Conservation (phyloP, 2,329 filamentous ascomycete genomes). For the Neonectria sp. region DNA sequence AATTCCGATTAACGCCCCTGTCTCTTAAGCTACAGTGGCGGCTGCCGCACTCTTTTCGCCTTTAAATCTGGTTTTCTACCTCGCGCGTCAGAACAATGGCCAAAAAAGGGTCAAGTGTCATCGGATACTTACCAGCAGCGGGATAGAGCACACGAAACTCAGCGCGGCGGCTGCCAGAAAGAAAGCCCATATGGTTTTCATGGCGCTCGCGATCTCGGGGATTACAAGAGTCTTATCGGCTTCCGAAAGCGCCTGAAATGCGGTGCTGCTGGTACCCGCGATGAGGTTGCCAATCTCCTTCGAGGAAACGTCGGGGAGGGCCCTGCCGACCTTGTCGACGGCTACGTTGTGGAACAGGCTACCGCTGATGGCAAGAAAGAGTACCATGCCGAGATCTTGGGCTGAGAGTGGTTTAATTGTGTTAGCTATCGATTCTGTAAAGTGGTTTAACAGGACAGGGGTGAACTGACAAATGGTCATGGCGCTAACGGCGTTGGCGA, state of each 20-base stretch:
- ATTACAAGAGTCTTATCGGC: background rate
- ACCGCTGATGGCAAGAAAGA: conserved; percentile 12
- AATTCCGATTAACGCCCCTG: too few relatives aligned
- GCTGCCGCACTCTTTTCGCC: too few relatives aligned
- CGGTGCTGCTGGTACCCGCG: background rate
- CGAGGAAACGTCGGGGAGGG: background rate
- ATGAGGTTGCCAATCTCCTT: conserved; percentile 4
- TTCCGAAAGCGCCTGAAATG: background rate
- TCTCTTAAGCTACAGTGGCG: too few relatives aligned
- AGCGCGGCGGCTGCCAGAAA: background rate
- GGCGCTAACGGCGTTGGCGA: conserved; percentile 53
- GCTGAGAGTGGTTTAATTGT: background rate
- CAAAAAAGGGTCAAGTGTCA: too few relatives aligned
- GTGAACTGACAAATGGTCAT: conserved; percentile 47
- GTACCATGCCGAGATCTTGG: conserved; percentile 17
- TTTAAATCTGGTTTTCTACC: too few relatives aligned
- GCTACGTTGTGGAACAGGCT: conserved; percentile 19
- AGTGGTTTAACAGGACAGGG: too few relatives aligned
- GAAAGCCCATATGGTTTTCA: background rate
- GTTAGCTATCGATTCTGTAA: too few relatives aligned
- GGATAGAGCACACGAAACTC: conserved; percentile 5
- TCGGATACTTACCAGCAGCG: conserved; percentile 4
- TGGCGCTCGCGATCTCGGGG: background rate
- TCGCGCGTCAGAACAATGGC: too few relatives aligned
- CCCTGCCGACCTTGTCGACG: background rate